Evolutionary conservation across 345 rosid species (phyloP).

Genomic region (Dimocarpus longan): DNA sequence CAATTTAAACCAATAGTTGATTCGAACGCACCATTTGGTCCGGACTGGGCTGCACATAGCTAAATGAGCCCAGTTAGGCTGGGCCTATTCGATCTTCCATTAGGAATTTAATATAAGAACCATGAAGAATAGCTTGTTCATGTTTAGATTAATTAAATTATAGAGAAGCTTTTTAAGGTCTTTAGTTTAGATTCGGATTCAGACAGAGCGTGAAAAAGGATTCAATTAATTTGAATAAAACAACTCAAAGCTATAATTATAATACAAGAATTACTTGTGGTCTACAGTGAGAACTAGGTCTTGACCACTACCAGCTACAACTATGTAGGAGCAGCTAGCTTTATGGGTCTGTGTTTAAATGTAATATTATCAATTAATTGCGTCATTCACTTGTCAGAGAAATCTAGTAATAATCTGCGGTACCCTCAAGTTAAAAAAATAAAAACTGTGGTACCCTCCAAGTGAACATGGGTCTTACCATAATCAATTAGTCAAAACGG

Average conservation of each 20-base stretch:
- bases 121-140: not conserved
- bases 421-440: not conserved
- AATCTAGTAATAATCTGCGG: not conserved
- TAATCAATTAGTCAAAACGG: not conserved
- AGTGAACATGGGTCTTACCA: not conserved
- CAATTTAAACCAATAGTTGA: not conserved
- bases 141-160: not conserved
- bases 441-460: not conserved
- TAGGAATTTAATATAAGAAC: too few relatives aligned
- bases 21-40: not conserved
- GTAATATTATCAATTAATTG: not conserved
- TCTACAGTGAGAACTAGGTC: not conserved
- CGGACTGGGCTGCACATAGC: not conserved
- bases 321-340: not conserved
- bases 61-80: not conserved
- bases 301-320: not conserved
- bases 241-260: not conserved
- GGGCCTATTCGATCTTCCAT: not conserved
- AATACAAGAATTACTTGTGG: not conserved
- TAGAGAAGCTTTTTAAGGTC: not conserved
- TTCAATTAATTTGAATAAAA: not conserved
- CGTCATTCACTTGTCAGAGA: not conserved
- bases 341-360: not conserved
- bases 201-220: not conserved
- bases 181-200: not conserved